phyloP scores from a whole-genome alignment of 2,329 filamentous ascomycete genomes.

The Colletotrichum limetticola region DNA sequence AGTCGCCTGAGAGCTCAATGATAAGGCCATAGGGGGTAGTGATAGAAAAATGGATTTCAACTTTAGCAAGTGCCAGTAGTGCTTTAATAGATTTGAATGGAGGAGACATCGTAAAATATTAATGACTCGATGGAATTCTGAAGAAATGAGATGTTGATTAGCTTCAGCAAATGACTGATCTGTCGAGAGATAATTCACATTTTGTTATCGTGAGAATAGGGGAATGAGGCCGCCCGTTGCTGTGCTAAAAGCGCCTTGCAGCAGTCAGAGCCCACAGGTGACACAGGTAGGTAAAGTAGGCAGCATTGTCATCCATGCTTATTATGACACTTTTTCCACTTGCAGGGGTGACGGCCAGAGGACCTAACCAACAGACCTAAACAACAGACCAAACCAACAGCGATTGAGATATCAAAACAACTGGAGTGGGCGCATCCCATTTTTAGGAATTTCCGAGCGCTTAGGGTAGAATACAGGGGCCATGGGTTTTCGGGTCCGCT shows the following conservation, averaged over 20 bases:
- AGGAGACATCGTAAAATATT: background rate
- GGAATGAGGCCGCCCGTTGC: background rate
- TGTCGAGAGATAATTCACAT: background rate
- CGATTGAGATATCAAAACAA: background rate
- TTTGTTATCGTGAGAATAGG: background rate
- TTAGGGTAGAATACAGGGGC: background rate
- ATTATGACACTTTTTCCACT: background rate
- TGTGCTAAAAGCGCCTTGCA: background rate
- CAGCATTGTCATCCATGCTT: too few relatives aligned
- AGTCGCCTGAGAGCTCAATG: background rate
- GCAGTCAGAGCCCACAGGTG: background rate
- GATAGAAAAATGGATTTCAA: background rate
- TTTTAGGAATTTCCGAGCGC: background rate
- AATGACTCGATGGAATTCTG: background rate
- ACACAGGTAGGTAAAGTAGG: background rate
- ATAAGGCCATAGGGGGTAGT: background rate
- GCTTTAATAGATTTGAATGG: background rate
- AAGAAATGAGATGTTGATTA: background rate
- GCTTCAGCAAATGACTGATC: background rate
- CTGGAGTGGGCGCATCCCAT: background rate
- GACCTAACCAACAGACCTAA: background rate
- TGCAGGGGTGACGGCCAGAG: background rate
- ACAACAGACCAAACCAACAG: background rate
- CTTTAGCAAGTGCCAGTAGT: background rate
- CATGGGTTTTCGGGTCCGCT: background rate